Base-by-base conservation (phyloP, 1,139 yeast species). In the Debaryomyces psychrophilus region DNA sequence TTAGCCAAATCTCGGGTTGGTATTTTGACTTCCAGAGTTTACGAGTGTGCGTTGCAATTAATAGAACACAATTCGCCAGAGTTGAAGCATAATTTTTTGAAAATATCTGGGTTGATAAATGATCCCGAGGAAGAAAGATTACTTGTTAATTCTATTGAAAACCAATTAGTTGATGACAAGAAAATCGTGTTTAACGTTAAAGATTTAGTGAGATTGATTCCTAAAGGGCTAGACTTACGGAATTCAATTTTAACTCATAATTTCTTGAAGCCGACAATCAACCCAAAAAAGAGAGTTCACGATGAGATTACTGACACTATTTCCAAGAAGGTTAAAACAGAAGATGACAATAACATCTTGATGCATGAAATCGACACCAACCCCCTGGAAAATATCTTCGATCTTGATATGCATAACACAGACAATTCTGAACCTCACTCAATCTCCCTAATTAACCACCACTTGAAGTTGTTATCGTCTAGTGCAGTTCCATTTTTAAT, bases 1-100 rank as follows among this genome's bases (percentile, higher is more conserved):
- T 74, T 87, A 44, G 88, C 86, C 15, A 75, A 76, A 34, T 83
- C 86, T 41, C 76, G 92, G 49, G 68, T 90, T 39, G 99, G 99
- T 5, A 65, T 76, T 9, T 65, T 86, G 2, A 75, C 95, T 0
- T 78, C 95, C 0, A 69, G 74, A 43, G 76, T 95, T 6, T 93
- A 87, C 60, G 73, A 77, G 44, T 67, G 76, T 7, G 82, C 85
- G 5, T 73, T 93, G 50, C 59, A 68, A 37, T 61, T 77, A 34
- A 71, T 87, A 27, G 97, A 90, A 61, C 74, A 72, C 47, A 67
- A 71, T 41, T 72, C 85, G 5, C 81, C 85, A 8, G 70, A 65
- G 25, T 59, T 64, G 34, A 56, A 54, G 31, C 73, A 67, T 42
- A 65, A 61, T 25, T 62, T 70, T 39, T 54, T 66, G 28, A 50